Percentiles rank a stretch among this genome's conserved stretches.
phyloP scores from a whole-genome alignment of 169 alveolate genomes.

The Eimeria necatrix region DNA sequence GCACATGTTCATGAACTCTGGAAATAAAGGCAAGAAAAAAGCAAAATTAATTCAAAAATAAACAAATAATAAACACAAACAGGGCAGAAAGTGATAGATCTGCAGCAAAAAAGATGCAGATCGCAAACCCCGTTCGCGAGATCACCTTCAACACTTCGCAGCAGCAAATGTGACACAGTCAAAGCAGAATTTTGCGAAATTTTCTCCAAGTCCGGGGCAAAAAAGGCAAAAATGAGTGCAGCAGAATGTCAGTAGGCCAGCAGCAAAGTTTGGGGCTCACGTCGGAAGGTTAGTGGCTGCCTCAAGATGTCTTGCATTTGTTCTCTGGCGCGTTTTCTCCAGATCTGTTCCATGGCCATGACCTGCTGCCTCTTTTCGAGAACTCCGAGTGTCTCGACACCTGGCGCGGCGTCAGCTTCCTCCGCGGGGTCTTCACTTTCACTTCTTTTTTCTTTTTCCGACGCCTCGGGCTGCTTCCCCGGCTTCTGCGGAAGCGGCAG shows the following conservation, averaged over 20 bases:
- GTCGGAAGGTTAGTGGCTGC: conserved; percentile 19
- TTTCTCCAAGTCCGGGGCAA: too few species aligned
- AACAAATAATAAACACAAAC: neutral
- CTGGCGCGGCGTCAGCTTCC: neutral
- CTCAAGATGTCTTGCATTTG: conserved; percentile 4
- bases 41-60: neutral
- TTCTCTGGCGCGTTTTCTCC: conserved; percentile 30
- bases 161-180: too few species aligned
- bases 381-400: neutral
- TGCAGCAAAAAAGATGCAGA: too few species aligned
- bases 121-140: too few species aligned
- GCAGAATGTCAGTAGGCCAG: too few species aligned
- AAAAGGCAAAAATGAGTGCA: too few species aligned
- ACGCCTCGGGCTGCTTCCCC: neutral
- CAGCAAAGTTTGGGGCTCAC: neutral
- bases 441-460: neutral
- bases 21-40: neutral
- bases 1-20: conserved; percentile 34
- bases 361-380: neutral
- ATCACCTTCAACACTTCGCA: too few species aligned
- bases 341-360: neutral
- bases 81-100: neutral
- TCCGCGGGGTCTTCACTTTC: neutral
- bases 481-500: neutral
- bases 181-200: too few species aligned